Conservation (phyloP, 2,329 filamentous ascomycete genomes). For the Cladophialophora immunda region DNA sequence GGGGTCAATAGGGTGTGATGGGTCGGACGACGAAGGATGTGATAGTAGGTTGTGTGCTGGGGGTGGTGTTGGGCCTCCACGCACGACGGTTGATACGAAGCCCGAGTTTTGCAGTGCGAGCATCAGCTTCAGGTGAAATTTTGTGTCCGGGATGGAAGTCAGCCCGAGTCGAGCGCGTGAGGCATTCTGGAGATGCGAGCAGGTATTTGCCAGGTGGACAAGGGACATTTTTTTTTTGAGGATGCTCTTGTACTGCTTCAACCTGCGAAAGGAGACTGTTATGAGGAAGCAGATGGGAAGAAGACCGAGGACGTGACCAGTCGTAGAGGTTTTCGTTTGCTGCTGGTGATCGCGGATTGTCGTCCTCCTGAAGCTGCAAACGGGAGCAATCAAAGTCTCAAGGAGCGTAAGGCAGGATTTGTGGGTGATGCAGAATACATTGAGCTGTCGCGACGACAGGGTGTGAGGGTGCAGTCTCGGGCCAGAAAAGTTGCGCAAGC, state of each 20-base stretch:
- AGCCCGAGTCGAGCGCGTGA: conserved; percentile 82
- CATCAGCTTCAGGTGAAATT: conserved; percentile 78
- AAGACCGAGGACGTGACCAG: neutral
- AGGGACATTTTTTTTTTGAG: conserved; percentile 70
- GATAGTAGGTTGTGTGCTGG: conserved; percentile 62
- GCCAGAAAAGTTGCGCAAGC: neutral
- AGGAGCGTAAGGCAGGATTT: neutral
- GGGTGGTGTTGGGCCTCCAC: conserved; percentile 70
- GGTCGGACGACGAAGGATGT: conserved; percentile 52
- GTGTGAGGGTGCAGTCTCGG: neutral
- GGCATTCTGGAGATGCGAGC: conserved; percentile 91
- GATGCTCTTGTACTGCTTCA: neutral
- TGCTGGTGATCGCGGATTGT: neutral
- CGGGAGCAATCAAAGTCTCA: neutral
- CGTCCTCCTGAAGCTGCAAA: neutral
- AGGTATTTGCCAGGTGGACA: conserved; percentile 78
- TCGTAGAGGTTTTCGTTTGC: neutral
- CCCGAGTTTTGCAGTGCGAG: conserved; percentile 83
- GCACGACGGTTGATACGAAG: conserved; percentile 81
- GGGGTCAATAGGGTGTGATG: conserved; percentile 53
- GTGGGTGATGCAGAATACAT: neutral
- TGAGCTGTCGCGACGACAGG: neutral
- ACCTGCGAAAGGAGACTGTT: neutral
- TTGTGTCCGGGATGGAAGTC: conserved; percentile 82
- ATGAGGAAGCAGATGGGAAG: neutral